Percentiles rank a stretch among this genome's conserved stretches.
These are phyloP conservation scores for Carpinus viminea DNA, from an alignment of 306 rosid species.

Conservation along the genomic window DNA sequence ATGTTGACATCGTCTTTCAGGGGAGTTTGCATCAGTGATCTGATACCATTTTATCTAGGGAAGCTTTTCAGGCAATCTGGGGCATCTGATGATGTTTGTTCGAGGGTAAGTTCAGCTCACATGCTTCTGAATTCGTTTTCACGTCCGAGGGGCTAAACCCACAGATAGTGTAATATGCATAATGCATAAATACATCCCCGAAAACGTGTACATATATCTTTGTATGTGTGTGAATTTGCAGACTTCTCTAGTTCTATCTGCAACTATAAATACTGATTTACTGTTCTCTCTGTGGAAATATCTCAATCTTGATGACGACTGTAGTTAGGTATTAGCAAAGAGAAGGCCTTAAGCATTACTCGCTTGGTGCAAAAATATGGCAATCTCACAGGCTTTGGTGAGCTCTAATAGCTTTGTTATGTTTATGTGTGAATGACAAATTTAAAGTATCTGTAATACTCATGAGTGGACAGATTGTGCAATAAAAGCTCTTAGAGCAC, in stretches of 20 bases:
- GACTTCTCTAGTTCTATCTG: neutral
- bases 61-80: constrained; percentile 59
- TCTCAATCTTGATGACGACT: constrained; percentile 22
- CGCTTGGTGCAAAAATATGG: constrained; percentile 57
- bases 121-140: constrained; percentile 5
- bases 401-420: constrained; percentile 28
- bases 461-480: neutral
- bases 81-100: constrained; percentile 52
- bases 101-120: constrained; percentile 44
- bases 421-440: neutral
- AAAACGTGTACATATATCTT: neutral
- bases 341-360: constrained; percentile 51
- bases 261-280: neutral
- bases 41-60: constrained; percentile 67
- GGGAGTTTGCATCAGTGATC: constrained; percentile 75
- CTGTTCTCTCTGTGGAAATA: constrained; percentile 9
- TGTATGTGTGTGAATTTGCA: neutral
- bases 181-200: neutral
- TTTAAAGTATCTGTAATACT: neutral
- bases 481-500: neutral
- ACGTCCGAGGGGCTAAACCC: neutral
- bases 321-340: constrained; percentile 66
- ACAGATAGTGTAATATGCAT: neutral
- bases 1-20: constrained; percentile 28
- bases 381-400: constrained; percentile 68